phyloP scores from a whole-genome alignment of 78 protist species.

The Pigoraptor vietnamica region DNA sequence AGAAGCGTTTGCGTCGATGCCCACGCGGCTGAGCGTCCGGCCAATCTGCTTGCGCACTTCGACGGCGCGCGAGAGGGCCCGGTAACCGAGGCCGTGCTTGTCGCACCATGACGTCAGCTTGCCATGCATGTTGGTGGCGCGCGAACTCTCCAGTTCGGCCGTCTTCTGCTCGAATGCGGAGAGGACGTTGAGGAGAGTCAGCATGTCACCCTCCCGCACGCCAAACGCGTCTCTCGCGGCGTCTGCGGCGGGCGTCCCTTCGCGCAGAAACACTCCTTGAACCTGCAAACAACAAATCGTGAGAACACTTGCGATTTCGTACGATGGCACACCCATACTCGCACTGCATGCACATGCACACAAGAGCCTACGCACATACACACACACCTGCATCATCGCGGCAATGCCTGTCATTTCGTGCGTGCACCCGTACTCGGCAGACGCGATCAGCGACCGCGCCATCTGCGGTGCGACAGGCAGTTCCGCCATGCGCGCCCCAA shows the following conservation, averaged over 20 bases:
- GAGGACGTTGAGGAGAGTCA: conserved; percentile 68
- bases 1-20: conserved; percentile 19
- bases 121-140: neutral
- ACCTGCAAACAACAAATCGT: neutral
- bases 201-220: conserved; percentile 72
- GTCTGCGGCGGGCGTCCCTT: neutral
- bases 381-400: conserved; percentile 64
- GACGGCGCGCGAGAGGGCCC: conserved; percentile 14
- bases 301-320: no score
- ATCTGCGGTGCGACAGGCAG: conserved; percentile 69
- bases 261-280: neutral
- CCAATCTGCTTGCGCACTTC: conserved; percentile 27
- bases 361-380: neutral
- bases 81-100: neutral
- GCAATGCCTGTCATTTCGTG: conserved; percentile 61
- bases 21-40: neutral
- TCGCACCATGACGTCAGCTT: conserved; percentile 3
- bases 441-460: conserved; percentile 39
- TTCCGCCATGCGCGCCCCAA: conserved; percentile 70
- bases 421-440: conserved; percentile 55
- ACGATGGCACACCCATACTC: no score
- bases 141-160: conserved; percentile 19
- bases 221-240: neutral
- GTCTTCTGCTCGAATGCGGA: neutral
- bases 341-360: neutral